phyloP scores from a whole-genome alignment of 768 basidiomycete genomes.

The Boletus pseudopeckii region DNA sequence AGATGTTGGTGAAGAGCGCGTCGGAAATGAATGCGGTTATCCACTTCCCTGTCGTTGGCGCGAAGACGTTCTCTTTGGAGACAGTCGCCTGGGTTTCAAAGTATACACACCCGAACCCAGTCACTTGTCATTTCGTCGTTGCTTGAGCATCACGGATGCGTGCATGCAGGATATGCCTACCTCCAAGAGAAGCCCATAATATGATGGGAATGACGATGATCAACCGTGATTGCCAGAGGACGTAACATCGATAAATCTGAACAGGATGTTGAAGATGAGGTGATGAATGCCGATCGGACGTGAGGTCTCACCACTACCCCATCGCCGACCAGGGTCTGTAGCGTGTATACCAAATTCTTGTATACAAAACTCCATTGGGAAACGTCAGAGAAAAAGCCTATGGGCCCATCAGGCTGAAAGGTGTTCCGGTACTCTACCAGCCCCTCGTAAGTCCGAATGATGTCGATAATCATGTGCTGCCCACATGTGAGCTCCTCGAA shows the following conservation, averaged over 20 bases:
- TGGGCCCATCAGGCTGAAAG: slow-evolving; percentile 15
- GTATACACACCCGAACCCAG: slow-evolving; percentile 16
- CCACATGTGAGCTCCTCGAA: too few relatives aligned
- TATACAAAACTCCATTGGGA: slow-evolving; percentile 28
- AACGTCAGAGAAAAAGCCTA: slow-evolving; percentile 23
- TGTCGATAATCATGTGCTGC: slow-evolving; percentile 18
- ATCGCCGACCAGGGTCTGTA: slow-evolving; percentile 25
- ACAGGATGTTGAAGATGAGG: background rate
- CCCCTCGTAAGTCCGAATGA: slow-evolving; percentile 20
- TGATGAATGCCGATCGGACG: background rate
- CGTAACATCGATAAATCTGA: slow-evolving; percentile 28
- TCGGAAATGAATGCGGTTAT: slow-evolving; percentile 22
- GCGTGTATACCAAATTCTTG: slow-evolving; percentile 19
- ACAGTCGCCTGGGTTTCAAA: slow-evolving; percentile 7
- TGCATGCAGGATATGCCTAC: background rate
- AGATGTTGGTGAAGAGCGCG: slow-evolving; percentile 21
- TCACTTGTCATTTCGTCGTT: slow-evolving; percentile 1
- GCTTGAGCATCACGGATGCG: background rate
- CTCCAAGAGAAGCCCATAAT: slow-evolving; percentile 15
- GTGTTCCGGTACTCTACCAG: slow-evolving; percentile 17
- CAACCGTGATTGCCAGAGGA: slow-evolving; percentile 25
- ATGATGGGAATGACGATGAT: slow-evolving; percentile 19
- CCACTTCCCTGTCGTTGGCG: slow-evolving; percentile 14
- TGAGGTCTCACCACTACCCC: slow-evolving; percentile 17
- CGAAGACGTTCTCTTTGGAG: slow-evolving; percentile 14